Percentiles rank a stretch among this genome's conserved stretches.
Evolutionary conservation across 345 rosid genomes (phyloP).

Genomic region (Eutrema yunnanense): DNA sequence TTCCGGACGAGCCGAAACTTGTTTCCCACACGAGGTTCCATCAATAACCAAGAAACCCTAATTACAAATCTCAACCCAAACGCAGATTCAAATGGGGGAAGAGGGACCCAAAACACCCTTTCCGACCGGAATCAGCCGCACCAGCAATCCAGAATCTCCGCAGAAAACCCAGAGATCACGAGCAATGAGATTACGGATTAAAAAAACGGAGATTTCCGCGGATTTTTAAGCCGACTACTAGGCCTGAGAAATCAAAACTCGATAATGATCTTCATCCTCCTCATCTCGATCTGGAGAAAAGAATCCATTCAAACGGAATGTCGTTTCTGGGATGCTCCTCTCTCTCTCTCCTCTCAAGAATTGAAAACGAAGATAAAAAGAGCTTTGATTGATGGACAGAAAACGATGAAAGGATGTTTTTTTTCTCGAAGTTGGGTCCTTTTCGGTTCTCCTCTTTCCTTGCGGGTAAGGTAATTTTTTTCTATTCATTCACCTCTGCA

Average conservation of each 20-base stretch:
- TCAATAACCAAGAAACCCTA: conserved; percentile 17
- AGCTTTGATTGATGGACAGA: conserved; percentile 17
- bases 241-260: background rate
- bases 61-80: conserved; percentile 1
- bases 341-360: background rate
- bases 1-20: conserved; percentile 59
- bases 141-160: background rate
- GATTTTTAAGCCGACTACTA: background rate
- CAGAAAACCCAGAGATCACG: conserved; percentile 12
- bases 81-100: conserved; percentile 8
- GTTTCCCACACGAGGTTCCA: conserved; percentile 57
- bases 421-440: conserved; percentile 6
- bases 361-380: background rate
- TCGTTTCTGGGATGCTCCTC: conserved; percentile 15
- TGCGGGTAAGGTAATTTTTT: background rate
- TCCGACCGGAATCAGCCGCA: background rate
- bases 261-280: background rate
- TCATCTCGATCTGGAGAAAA: conserved; percentile 11
- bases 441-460: background rate
- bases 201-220: background rate
- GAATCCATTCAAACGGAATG: conserved; percentile 9
- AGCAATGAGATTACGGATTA: background rate
- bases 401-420: conserved; percentile 19
- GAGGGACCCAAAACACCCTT: background rate
- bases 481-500: background rate